Conservation (phyloP, 2,329 filamentous ascomycete genomes). For the Fusarium continuum region DNA sequence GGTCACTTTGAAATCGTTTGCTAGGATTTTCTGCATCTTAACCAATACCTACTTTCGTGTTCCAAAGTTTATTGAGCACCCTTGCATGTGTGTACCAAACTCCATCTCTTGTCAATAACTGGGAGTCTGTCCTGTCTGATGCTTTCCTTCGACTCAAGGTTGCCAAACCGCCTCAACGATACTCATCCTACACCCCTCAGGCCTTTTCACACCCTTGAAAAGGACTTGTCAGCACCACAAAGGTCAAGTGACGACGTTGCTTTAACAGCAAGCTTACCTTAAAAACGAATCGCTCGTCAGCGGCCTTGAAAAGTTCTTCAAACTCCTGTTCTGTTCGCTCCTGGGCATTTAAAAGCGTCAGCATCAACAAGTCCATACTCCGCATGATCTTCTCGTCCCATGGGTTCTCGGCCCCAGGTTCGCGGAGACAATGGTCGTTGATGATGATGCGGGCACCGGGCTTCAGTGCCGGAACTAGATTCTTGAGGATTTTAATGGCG, state of each 20-base stretch:
- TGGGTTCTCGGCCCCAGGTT: constrained; percentile 50
- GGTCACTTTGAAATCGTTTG: too few relatives aligned
- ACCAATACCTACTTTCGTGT: too few relatives aligned
- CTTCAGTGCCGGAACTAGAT: constrained; percentile 64
- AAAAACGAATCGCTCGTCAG: constrained; percentile 55
- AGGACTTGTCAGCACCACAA: constrained; percentile 7
- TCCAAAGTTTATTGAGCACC: too few relatives aligned
- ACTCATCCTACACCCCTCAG: constrained; percentile 57
- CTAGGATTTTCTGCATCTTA: too few relatives aligned
- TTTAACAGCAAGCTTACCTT: constrained; percentile 41
- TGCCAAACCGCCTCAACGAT: constrained; percentile 60
- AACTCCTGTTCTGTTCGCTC: constrained; percentile 61
- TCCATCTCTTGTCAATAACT: not conserved
- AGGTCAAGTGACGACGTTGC: not conserved
- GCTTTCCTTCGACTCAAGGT: constrained; percentile 33
- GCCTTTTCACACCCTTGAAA: constrained; percentile 52
- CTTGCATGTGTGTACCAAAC: not conserved
- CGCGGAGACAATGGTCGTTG: constrained; percentile 56
- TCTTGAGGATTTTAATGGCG: constrained; percentile 58
- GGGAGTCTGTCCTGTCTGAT: not conserved
- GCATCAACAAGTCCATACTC: constrained; percentile 63
- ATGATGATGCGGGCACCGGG: constrained; percentile 60
- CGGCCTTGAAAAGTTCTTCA: constrained; percentile 53
- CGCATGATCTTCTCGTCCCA: constrained; percentile 60
- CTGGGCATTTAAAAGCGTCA: constrained; percentile 60